Percentiles rank a stretch among this genome's conserved stretches.
These are phyloP conservation scores for Leccinum subgranulosum DNA, from an alignment of 768 basidiomycete species.

Conservation along the genomic window DNA sequence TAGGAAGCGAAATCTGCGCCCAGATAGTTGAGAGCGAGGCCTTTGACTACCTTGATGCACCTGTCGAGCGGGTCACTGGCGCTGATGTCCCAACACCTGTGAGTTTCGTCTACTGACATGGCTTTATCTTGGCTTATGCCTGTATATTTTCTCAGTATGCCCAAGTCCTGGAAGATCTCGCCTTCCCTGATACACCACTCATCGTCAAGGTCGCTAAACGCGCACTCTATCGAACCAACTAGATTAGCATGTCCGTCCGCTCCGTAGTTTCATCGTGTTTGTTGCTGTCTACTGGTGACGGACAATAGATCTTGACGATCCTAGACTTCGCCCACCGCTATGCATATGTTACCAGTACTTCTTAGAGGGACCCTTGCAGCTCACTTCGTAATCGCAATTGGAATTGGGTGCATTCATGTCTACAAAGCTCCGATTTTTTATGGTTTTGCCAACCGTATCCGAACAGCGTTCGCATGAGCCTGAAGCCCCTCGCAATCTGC, in stretches of 20 bases:
- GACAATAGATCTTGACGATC: conserved; percentile 17
- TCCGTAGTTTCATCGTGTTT: conserved; percentile 10
- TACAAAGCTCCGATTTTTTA: conserved; percentile 2
- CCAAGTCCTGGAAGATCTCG: conserved; percentile 78
- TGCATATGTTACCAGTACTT: conserved; percentile 12
- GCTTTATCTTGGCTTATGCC: conserved; percentile 7
- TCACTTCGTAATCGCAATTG: not conserved
- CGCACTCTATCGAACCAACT: conserved; percentile 86
- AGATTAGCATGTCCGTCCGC: conserved; percentile 48
- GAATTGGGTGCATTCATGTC: not conserved
- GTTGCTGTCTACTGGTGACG: conserved; percentile 9
- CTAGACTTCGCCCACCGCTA: conserved; percentile 16
- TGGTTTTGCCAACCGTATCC: conserved; percentile 58
- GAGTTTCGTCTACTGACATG: conserved; percentile 30
- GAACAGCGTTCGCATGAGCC: conserved; percentile 95
- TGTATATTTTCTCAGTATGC: conserved; percentile 65
- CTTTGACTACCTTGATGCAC: conserved; percentile 97
- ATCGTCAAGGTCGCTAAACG: conserved; percentile 96
- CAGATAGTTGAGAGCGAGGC: conserved; percentile 97
- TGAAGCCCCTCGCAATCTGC: conserved; percentile 95
- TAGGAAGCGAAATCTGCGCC: conserved; percentile 97
- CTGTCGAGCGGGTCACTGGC: conserved; percentile 96
- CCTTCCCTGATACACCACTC: conserved; percentile 91
- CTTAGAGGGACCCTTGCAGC: conserved; percentile 7
- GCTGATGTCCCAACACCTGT: conserved; percentile 97